These are phyloP conservation scores for Acmispon strigosus DNA, from an alignment of 306 rosid species.

Conservation along the genomic window DNA sequence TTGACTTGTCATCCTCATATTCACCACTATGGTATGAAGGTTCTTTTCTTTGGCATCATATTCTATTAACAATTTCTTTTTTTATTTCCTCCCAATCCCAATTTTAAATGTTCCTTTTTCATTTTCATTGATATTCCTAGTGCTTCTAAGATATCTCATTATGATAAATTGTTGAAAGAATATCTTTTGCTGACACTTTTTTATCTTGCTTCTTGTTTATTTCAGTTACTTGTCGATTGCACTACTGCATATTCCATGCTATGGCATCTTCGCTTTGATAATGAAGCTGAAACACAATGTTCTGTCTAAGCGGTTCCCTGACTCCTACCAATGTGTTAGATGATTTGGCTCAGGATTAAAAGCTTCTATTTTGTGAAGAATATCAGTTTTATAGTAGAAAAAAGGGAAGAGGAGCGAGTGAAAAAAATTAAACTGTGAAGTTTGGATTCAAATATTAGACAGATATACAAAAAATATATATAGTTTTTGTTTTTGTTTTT, in stretches of 20 bases:
- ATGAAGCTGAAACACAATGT: conserved; percentile 75
- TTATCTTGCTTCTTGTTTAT: conserved; percentile 19
- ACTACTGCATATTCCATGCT: conserved; percentile 86
- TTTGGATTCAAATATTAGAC: neutral
- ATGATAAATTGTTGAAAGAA: neutral
- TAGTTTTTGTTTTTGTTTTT: neutral
- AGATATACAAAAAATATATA: neutral
- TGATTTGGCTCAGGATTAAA: conserved; percentile 9
- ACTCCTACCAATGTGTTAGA: conserved; percentile 53
- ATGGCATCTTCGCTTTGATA: conserved; percentile 66
- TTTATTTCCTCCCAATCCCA: neutral
- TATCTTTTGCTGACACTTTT: conserved; percentile 11
- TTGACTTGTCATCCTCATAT: conserved; percentile 75
- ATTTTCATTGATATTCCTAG: neutral
- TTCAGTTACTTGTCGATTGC: conserved; percentile 83
- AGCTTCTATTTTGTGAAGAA: conserved; percentile 18
- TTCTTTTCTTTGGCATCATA: neutral
- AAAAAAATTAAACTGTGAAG: neutral
- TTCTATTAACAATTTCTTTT: neutral
- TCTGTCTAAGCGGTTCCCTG: conserved; percentile 51
- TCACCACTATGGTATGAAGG: conserved; percentile 72
- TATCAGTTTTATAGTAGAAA: conserved; percentile 17
- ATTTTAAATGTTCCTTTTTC: neutral
- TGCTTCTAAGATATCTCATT: neutral
- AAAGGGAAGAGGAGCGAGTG: neutral